phyloP scores from a whole-genome alignment of 192 early-diverging fungal species.

The Rhizoclosmatium sp. region DNA sequence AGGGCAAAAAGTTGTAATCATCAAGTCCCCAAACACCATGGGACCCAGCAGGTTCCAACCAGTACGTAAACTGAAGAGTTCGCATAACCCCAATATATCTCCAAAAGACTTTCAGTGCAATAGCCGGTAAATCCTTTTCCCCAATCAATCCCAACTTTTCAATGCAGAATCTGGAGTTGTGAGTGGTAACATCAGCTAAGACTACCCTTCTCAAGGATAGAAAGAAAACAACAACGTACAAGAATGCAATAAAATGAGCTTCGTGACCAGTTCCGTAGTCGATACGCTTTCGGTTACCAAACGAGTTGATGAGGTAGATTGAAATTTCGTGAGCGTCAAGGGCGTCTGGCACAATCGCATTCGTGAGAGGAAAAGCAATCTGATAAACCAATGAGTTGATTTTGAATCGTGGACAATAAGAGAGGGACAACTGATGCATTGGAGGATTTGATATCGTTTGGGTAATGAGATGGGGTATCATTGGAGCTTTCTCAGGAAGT shows the following conservation, averaged over 20 bases:
- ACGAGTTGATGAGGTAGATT: constrained; percentile 81
- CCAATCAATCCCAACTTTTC: constrained; percentile 74
- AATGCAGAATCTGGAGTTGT: constrained; percentile 69
- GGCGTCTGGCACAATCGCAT: constrained; percentile 31
- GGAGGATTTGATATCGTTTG: background rate
- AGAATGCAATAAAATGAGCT: constrained; percentile 86
- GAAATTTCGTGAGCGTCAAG: constrained; percentile 67
- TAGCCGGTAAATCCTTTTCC: constrained; percentile 73
- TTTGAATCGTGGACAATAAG: background rate
- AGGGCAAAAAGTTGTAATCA: constrained; percentile 97
- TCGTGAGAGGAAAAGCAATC: constrained; percentile 30
- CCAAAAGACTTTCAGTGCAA: constrained; percentile 70
- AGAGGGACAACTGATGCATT: background rate
- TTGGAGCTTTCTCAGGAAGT: too few species aligned
- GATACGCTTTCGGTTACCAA: constrained; percentile 91
- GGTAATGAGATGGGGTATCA: too few species aligned
- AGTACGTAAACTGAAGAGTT: constrained; percentile 87
- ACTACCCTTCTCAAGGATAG: background rate
- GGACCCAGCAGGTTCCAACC: constrained; percentile 96
- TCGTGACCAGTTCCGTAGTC: constrained; percentile 99
- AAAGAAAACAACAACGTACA: constrained; percentile 57
- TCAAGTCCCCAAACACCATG: constrained; percentile 99
- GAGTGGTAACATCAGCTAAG: constrained; percentile 3
- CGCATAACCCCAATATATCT: constrained; percentile 90
- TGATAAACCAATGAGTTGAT: constrained; percentile 2